Evolutionary conservation across 2,329 filamentous ascomycete genomes (phyloP).

Genomic region (Aspergillus sp.): DNA sequence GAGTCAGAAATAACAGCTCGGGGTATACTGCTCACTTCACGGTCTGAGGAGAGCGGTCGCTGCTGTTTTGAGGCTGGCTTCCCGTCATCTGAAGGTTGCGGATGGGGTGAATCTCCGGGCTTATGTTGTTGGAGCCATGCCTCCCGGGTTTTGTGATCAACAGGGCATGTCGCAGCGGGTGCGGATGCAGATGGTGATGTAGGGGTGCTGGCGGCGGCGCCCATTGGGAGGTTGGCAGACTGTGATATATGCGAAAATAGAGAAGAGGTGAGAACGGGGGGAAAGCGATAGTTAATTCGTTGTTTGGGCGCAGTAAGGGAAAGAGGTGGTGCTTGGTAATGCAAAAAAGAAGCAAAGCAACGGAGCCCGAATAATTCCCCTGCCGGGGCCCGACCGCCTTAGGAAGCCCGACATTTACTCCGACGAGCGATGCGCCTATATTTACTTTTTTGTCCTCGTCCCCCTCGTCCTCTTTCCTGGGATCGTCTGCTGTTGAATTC

Average conservation of each 20-base stretch:
- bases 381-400: conserved; percentile 2
- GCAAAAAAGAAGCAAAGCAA: conserved; percentile 8
- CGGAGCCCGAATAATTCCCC: neutral
- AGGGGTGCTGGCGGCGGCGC: conserved; percentile 39
- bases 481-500: conserved; percentile 7
- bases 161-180: conserved; percentile 65
- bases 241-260: neutral
- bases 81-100: conserved; percentile 26
- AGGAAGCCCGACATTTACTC: conserved; percentile 14
- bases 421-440: conserved; percentile 1
- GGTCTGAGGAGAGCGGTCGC: conserved; percentile 61
- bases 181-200: conserved; percentile 21
- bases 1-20: conserved; percentile 49
- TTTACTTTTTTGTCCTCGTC: conserved; percentile 10
- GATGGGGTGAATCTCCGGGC: conserved; percentile 35
- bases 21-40: conserved; percentile 78
- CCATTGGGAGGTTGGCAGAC: conserved; percentile 28
- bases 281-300: neutral
- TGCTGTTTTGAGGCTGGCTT: conserved; percentile 28
- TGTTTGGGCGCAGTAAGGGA: neutral
- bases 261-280: neutral
- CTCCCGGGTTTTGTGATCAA: conserved; percentile 85
- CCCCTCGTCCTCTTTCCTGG: conserved; percentile 2
- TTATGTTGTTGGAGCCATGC: conserved; percentile 69
- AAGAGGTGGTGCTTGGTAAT: conserved; percentile 1